Percentiles rank a stretch among this genome's conserved stretches.
phyloP scores from a whole-genome alignment of 1,139 yeast genomes.

The Nakaseomyces delphensis region DNA sequence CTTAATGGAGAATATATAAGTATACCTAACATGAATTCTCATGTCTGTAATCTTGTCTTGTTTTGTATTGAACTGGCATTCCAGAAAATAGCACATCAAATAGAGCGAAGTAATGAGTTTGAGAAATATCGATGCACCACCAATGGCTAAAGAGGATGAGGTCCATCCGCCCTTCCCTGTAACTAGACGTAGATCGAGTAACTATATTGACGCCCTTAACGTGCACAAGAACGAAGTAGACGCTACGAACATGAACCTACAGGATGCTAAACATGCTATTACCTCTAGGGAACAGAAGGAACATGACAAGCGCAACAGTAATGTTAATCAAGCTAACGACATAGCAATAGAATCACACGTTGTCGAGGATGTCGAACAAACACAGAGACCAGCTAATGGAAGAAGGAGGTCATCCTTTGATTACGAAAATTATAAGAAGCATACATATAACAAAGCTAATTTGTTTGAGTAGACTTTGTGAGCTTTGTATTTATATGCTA shows the following conservation, averaged over 20 bases:
- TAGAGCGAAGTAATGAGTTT: neutral
- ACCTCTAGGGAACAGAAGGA: slow-evolving; percentile 5
- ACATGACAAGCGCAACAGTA: slow-evolving; percentile 5
- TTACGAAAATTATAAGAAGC: slow-evolving; percentile 29
- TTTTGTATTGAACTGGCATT: too few relatives aligned
- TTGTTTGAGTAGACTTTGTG: slow-evolving; percentile 15
- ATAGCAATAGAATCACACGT: neutral
- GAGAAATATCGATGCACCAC: neutral
- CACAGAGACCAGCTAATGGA: neutral
- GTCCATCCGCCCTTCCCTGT: slow-evolving; percentile 5
- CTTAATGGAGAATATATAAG: too few relatives aligned
- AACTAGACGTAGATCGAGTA: slow-evolving; percentile 5
- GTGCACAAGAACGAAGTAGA: slow-evolving; percentile 7
- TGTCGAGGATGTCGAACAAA: neutral
- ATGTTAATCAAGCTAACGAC: neutral
- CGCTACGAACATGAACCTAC: slow-evolving; percentile 6
- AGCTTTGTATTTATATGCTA: neutral
- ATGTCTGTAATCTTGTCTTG: too few relatives aligned
- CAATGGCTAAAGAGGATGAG: slow-evolving; percentile 6
- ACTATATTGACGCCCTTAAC: slow-evolving; percentile 9
- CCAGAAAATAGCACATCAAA: neutral
- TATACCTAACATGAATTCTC: too few relatives aligned
- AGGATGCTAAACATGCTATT: slow-evolving; percentile 8
- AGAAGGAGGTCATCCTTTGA: slow-evolving; percentile 16
- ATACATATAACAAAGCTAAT: slow-evolving; percentile 21